A percentile compares a stretch with the other conserved stretches of the same genome.
phyloP scores from a whole-genome alignment of 1,139 yeast genomes.

The Debaryomycetaceae sp. region DNA sequence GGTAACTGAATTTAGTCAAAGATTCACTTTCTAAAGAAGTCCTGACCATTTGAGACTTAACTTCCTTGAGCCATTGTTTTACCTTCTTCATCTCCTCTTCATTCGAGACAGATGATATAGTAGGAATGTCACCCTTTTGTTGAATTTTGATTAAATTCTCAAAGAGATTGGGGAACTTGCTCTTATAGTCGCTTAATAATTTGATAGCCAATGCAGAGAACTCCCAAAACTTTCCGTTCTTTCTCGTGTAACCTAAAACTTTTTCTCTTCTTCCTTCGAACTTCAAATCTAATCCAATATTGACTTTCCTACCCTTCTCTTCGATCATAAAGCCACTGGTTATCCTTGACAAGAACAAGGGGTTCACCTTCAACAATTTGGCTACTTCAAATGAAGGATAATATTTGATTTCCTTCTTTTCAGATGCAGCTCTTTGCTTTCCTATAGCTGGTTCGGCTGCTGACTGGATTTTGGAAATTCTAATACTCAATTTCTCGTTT shows the following conservation, averaged over 20 bases:
- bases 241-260: constrained; percentile 82
- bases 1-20: constrained; percentile 63
- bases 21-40: constrained; percentile 81
- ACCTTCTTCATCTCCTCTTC: constrained; percentile 41
- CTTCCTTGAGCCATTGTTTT: constrained; percentile 55
- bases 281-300: constrained; percentile 83
- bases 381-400: constrained; percentile 68
- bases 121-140: constrained; percentile 27
- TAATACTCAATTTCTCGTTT: constrained; percentile 52
- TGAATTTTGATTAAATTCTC: constrained; percentile 26
- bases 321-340: constrained; percentile 70
- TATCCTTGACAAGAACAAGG: constrained; percentile 69
- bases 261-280: constrained; percentile 77
- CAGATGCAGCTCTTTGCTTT: constrained; percentile 53
- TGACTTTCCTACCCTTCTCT: constrained; percentile 47
- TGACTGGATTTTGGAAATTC: constrained; percentile 46
- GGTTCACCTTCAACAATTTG: constrained; percentile 53
- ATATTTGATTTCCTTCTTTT: constrained; percentile 54
- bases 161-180: constrained; percentile 62
- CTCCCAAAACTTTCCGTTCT: constrained; percentile 74
- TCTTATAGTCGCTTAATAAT: constrained; percentile 59
- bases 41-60: constrained; percentile 52
- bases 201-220: constrained; percentile 73
- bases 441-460: constrained; percentile 65
- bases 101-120: constrained; percentile 14